phyloP scores from a whole-genome alignment of 2,329 filamentous ascomycete genomes.

The Leptographium procerum region DNA sequence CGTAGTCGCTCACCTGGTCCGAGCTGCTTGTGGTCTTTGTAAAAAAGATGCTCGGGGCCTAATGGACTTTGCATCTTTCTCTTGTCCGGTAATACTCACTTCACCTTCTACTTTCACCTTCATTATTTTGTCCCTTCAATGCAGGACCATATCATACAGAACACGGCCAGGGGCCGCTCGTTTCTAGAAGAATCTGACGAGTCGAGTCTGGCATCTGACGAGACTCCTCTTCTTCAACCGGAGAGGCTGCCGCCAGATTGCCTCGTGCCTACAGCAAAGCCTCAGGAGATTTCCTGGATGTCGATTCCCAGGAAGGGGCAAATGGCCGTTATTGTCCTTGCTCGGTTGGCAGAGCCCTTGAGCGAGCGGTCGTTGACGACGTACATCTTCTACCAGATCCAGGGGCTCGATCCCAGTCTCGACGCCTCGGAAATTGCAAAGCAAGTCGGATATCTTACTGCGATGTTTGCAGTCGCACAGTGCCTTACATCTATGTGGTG shows the following conservation, averaged over 20 bases:
- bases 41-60: too few relatives aligned
- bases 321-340: neutral
- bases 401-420: neutral
- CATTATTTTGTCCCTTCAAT: neutral
- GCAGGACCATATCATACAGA: too few relatives aligned
- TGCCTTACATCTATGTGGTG: constrained; percentile 2
- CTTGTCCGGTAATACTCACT: too few relatives aligned
- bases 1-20: too few relatives aligned
- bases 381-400: constrained; percentile 1
- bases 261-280: neutral
- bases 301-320: neutral
- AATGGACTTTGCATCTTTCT: too few relatives aligned
- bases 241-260: neutral
- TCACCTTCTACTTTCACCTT: neutral
- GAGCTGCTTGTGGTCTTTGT: too few relatives aligned
- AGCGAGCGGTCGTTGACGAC: neutral
- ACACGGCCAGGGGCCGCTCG: neutral
- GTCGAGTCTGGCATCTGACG: neutral
- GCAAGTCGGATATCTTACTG: constrained; percentile 1
- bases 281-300: neutral
- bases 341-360: neutral
- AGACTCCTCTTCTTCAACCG: neutral
- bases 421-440: neutral
- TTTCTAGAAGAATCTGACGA: neutral
- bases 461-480: neutral